phyloP scores from a whole-genome alignment of 208 protist species.

The Wallacemonas sp. region DNA sequence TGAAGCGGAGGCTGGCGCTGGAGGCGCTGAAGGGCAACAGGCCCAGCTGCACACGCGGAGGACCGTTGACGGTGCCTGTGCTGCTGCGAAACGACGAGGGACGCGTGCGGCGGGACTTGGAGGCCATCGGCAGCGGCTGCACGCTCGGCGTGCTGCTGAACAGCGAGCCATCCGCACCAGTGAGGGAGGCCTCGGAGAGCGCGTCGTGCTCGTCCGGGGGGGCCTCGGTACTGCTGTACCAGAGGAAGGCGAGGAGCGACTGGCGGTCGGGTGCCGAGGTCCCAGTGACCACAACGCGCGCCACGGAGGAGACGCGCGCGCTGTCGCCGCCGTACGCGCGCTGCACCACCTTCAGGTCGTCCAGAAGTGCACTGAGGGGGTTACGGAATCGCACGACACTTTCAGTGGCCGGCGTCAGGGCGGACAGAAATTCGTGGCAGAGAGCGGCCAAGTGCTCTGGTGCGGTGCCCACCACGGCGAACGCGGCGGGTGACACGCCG shows the following conservation, averaged over 20 bases:
- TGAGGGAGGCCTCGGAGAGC: not conserved
- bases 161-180: slow-evolving; percentile 2
- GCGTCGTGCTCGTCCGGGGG: not conserved
- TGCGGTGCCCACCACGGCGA: too few relatives aligned
- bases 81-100: slow-evolving; percentile 4
- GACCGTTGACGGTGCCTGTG: not conserved
- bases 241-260: slow-evolving; percentile 25
- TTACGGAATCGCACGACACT: slow-evolving; percentile 43
- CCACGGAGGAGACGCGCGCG: not conserved
- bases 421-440: slow-evolving; percentile 22
- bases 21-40: not conserved
- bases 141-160: not conserved
- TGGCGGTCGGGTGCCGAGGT: slow-evolving; percentile 14
- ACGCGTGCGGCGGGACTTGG: slow-evolving; percentile 1
- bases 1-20: not conserved
- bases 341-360: slow-evolving; percentile 28
- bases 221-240: not conserved
- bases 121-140: not conserved
- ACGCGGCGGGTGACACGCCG: too few relatives aligned
- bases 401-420: slow-evolving; percentile 59
- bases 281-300: slow-evolving; percentile 28
- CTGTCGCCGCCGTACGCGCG: not conserved
- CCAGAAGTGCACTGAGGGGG: slow-evolving; percentile 35
- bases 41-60: not conserved
- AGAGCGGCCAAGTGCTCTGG: slow-evolving; percentile 27